phyloP scores from a whole-genome alignment of 495 filamentous ascomycete genomes.

The Lasiosphaeria hispida region DNA sequence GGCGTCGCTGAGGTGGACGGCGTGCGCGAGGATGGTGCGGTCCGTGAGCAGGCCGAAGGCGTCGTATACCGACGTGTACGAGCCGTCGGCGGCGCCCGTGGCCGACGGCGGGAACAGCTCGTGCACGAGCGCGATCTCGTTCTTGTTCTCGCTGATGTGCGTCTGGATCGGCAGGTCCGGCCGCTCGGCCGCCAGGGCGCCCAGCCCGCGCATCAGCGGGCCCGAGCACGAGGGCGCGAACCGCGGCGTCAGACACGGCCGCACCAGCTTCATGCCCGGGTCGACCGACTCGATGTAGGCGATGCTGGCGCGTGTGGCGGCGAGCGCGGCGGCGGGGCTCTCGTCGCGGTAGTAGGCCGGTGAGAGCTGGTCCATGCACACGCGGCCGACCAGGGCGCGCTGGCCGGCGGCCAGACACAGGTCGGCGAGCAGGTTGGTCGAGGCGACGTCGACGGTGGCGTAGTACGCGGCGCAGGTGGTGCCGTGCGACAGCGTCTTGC shows the following conservation, averaged over 20 bases:
- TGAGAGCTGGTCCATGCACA: constrained; percentile 81
- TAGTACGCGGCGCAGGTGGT: constrained; percentile 92
- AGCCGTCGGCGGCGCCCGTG: constrained; percentile 34
- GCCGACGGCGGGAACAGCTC: constrained; percentile 59
- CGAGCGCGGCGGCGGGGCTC: constrained; percentile 52
- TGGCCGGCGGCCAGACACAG: constrained; percentile 75
- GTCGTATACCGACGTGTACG: constrained; percentile 83
- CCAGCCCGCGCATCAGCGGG: constrained; percentile 59
- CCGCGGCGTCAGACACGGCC: constrained; percentile 86
- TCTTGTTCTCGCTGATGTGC: constrained; percentile 82
- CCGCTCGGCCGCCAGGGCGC: constrained; percentile 55
- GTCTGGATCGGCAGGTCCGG: constrained; percentile 73
- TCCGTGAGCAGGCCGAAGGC: constrained; percentile 60
- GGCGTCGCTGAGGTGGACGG: constrained; percentile 63
- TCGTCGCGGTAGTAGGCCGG: constrained; percentile 76
- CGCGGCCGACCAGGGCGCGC: constrained; percentile 83
- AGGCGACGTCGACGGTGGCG: constrained; percentile 75
- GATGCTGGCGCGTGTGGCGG: constrained; percentile 60
- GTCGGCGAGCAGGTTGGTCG: constrained; percentile 84
- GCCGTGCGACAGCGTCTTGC: constrained; percentile 78
- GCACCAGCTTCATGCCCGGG: constrained; percentile 51
- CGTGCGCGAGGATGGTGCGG: constrained; percentile 84
- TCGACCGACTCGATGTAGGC: constrained; percentile 67
- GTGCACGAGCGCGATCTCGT: constrained; percentile 68
- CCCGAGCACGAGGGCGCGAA: constrained; percentile 78